Base-by-base conservation (phyloP, 2,329 filamentous ascomycete species). In the Aspergillus fumigatiaffinis region DNA sequence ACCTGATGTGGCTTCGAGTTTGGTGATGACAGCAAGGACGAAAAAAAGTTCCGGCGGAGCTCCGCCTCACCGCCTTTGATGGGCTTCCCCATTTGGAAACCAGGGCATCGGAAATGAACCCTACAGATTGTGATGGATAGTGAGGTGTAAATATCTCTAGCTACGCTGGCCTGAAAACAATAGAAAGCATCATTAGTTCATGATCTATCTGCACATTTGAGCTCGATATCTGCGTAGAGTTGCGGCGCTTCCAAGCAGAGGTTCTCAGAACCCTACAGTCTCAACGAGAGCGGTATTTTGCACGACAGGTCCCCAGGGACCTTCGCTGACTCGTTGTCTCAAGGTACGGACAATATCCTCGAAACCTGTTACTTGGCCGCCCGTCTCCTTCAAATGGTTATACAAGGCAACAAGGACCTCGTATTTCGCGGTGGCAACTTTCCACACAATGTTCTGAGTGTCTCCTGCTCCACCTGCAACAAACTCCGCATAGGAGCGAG, bases 391-490 rank as follows among this genome's bases (percentile, higher is more conserved):
- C 14, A 86, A 62, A 12, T 71, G 68, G 25, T 69, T 62, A 28
- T 81, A 72, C n/a, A 86, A 68, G 4, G 77, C 76, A 17, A 79
- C 77, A 50, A 86, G 63, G 2, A 80, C 80, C 55, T 84, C 83
- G 61, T 83, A 84, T 63, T 85, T 86, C 0, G 82, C 80, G 50
- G 76, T 78, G 1, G 83, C 83, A 46, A 87, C 76, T 59, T 80
- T 79, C 71, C 83, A 86, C 3, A 83, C 82, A 1, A 81, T 77
- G 60, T 79, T 83, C 64, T 86, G 81, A 1, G 79, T 72, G 64
- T 85, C 84, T 2, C 81, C 82, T 9, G 79, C 74, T 9, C 84
- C 83, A 41, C 77, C 75, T 14, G 81, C 82, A 0, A 85, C 83
- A n/a, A 85, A 76, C 54, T 83, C 84, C 12, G 80, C 79, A 58